Evolutionary conservation across 2,329 filamentous ascomycete genomes (phyloP), one percentile per base, ranked within the genome.

Genomic region (Trichoderma arundinaceum): DNA sequence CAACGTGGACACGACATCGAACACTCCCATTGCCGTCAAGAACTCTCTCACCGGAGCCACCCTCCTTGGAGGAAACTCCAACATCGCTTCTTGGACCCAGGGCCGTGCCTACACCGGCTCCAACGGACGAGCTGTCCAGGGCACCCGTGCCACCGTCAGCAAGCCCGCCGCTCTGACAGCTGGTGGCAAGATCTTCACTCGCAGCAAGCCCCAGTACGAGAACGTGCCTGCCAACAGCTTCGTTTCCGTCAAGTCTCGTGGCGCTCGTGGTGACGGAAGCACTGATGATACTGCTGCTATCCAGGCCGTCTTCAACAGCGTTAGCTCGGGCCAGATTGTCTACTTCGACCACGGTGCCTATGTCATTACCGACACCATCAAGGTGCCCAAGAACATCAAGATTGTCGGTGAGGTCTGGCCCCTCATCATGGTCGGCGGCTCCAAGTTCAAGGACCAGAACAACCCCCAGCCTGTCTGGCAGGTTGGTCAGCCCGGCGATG

Each of bases 381-480:
- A 86, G 70, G 83, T 94, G 8, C 91, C 91, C 65, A 90, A 90
- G 81, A 86, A 92, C 73, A 88, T 94, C 80, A 91, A 89, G 79
- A 94, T 98, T 74, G 92, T 91, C 7, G 94, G 94, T 72, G 93
- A 97, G 79, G 88, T 96, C 75, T 97, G 92, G 92, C 90, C 94
- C 2, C 80, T 96, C 68, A 90, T 98, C 76, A 90, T 97, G 84
- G 94, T 92, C 32, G 86, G 88, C 58, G 94, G 94, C 61, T 83
- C 79, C 39, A 83, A 85, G 69, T 98, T 97, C 82, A 80, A 83
- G 68, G 88, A 97, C 76, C 83, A 89, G 76, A 79, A 81, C 70
- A 92, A 93, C 74, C 94, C 93, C 46, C 86, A 88, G 75, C 87
- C 92, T n/a, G 90, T 96, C 72, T 92, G 96, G 79, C 90, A 95